Percentiles rank a stretch among this genome's conserved stretches.
These are phyloP conservation scores for Amauroascus verrucosus DNA, from an alignment of 2,329 filamentous ascomycete genomes.

Conservation along the genomic window DNA sequence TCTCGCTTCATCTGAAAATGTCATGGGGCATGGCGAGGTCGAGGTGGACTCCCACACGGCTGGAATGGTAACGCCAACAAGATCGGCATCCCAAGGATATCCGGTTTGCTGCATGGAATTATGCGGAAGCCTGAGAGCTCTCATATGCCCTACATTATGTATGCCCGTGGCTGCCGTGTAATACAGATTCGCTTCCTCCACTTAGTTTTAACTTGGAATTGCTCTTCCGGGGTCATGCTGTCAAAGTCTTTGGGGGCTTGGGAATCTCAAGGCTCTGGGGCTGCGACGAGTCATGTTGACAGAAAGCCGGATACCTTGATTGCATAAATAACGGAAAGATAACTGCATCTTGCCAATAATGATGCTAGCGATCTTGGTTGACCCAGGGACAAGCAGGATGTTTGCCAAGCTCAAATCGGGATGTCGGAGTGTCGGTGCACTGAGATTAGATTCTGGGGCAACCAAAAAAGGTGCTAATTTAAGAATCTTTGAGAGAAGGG, in stretches of 20 bases:
- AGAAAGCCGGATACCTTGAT: slow-evolving; percentile 14
- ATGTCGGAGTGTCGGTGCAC: slow-evolving; percentile 9
- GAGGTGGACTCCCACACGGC: slow-evolving; percentile 9
- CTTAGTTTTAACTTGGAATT: slow-evolving; percentile 6
- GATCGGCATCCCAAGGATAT: slow-evolving; percentile 16
- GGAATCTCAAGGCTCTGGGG: slow-evolving; percentile 3
- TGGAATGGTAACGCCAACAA: slow-evolving; percentile 9
- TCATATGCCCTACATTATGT: slow-evolving; percentile 6
- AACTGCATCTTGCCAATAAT: slow-evolving; percentile 15
- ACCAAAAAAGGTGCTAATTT: not conserved
- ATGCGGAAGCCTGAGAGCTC: not conserved
- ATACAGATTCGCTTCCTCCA: slow-evolving; percentile 14
- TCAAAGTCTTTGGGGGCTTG: slow-evolving; percentile 10
- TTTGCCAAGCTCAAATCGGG: slow-evolving; percentile 12
- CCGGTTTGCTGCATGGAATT: slow-evolving; percentile 11
- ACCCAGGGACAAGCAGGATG: slow-evolving; percentile 10
- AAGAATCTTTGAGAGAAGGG: slow-evolving; percentile 12
- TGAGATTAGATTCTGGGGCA: not conserved
- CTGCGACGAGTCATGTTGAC: slow-evolving; percentile 8
- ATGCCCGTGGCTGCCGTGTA: slow-evolving; percentile 13
- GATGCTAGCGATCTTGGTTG: slow-evolving; percentile 11
- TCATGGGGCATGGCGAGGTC: slow-evolving; percentile 11
- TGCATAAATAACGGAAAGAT: slow-evolving; percentile 14
- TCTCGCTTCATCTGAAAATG: slow-evolving; percentile 7
- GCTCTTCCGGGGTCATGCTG: not conserved